phyloP scores from a whole-genome alignment of 1,284 basidiomycete genomes.

The Microbotryum intermedium region DNA sequence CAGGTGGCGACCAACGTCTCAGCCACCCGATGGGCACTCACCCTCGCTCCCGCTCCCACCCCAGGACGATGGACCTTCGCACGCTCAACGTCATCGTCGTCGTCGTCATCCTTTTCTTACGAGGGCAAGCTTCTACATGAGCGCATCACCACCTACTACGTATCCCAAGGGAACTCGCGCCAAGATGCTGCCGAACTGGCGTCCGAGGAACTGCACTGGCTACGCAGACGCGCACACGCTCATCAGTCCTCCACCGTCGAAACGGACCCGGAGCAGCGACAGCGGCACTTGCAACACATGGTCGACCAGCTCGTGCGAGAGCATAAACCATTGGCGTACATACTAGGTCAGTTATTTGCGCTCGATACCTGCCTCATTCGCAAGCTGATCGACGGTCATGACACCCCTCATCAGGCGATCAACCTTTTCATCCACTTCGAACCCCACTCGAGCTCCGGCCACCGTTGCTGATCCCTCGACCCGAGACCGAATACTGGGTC shows the following conservation, averaged over 20 bases:
- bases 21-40: no score
- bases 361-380: background rate
- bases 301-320: constrained; percentile 33
- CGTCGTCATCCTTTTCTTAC: no score
- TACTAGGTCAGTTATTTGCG: constrained; percentile 55
- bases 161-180: background rate
- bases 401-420: constrained; percentile 52
- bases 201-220: constrained; percentile 8
- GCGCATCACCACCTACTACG: background rate
- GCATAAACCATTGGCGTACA: constrained; percentile 82
- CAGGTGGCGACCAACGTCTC: no score
- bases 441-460: constrained; percentile 51
- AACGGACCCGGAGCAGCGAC: background rate
- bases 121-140: no score
- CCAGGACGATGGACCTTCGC: no score
- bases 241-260: background rate
- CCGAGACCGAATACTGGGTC: constrained; percentile 78
- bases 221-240: background rate
- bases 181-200: constrained; percentile 1
- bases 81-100: no score
- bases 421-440: constrained; percentile 75
- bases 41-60: no score
- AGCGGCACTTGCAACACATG: constrained; percentile 6
- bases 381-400: constrained; percentile 4
- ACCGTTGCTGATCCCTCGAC: constrained; percentile 80